Base-by-base conservation (phyloP, 306 rosid genomes). In the Lathyrus tuberosus region DNA sequence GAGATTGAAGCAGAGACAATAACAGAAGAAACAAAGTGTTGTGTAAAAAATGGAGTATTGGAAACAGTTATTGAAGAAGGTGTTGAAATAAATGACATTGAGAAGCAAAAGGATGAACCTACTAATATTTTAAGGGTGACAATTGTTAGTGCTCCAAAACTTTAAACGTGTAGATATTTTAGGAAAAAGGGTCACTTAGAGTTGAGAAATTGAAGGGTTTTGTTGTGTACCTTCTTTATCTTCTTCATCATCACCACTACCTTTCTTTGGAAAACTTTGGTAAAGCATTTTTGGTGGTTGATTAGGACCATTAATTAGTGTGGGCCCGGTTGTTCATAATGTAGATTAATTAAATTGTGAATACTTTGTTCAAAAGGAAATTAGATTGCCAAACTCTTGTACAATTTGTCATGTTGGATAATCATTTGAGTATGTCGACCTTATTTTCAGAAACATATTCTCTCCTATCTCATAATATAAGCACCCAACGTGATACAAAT, bases 41-140 rank as follows among this genome's bases (percentile, higher is more conserved):
- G 57, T 63, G 44, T 17, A 35, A 82, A 78, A 72, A 77, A 74
- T 57, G 71, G 79, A 14, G 65, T 57, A 10, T 15, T 83, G 79
- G 73, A 69, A 47, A 80, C 72, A 14, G 78, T 83, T 51, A 17
- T 52, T 4, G 85, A 88, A 81, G 86, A 88, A 81, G 81, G 77
- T 16, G 60, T 24, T 43, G 85, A 86, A 53, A 52, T 31, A 33
- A 76, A 69, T 48, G 78, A 67, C 61, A 62, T 75, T 16, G 85
- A 85, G 67, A 77, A 79, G 88, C 85, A 79, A 54, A 83, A 82
- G 65, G 69, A 67, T 61, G 72, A 67, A 80, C 49, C 22, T 38
- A 43, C 8, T 5, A 70, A 75, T 17, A 77, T 73, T 7, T 20
- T 71, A 8, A 76, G 24, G 62, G 67, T 51, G 20, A 71, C 51